Conservation (phyloP, 306 rosid genomes). For the Medicago ruthenica region DNA sequence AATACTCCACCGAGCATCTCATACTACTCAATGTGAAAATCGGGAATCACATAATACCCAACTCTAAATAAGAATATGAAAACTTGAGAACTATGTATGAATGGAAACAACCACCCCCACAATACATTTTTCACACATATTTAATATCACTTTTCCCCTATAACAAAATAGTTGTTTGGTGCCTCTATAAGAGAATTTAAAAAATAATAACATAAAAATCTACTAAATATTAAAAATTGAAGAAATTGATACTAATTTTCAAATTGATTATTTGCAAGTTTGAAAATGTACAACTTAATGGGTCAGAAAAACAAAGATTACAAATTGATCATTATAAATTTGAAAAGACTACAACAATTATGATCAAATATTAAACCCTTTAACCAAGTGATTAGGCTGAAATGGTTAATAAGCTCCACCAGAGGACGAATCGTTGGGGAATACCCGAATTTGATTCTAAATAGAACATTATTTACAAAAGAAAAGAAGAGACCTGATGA, state of each 20-base stretch:
- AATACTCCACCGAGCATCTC: not conserved
- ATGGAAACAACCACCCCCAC: not conserved
- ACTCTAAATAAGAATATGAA: not conserved
- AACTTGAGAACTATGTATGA: not conserved
- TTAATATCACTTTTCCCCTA: no score
- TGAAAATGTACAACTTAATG: not conserved
- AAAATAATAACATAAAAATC: no score
- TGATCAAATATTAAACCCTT: not conserved
- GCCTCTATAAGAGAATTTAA: no score
- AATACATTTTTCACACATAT: no score
- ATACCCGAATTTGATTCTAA: no score
- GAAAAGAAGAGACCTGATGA: constrained; percentile 58
- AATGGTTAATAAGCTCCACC: no score
- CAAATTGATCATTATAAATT: not conserved
- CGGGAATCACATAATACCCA: not conserved
- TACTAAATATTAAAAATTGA: no score
- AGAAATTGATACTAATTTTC: no score
- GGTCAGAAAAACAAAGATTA: no score
- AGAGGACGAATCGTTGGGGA: no score
- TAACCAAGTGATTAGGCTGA: no score
- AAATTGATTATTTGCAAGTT: not conserved
- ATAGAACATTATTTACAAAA: not conserved
- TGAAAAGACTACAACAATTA: not conserved
- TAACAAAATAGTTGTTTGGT: no score
- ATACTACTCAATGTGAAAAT: not conserved